phyloP scores from a whole-genome alignment of 2,329 filamentous ascomycete species.

The Geosmithia putterillii region DNA sequence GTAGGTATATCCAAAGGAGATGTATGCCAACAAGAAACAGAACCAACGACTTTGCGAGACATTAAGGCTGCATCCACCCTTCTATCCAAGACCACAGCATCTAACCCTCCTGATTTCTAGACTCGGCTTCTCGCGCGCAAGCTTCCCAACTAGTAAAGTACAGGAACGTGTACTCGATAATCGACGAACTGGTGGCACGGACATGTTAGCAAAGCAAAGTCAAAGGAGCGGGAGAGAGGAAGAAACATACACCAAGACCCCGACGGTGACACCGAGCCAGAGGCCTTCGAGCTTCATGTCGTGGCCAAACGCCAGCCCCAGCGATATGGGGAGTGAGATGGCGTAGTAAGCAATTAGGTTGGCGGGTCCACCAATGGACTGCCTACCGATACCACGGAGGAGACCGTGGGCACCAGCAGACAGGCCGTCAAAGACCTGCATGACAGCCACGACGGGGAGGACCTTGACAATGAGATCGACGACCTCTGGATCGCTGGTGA shows the following conservation, averaged over 20 bases:
- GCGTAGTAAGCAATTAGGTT: conserved; percentile 80
- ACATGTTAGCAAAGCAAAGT: conserved; percentile 4
- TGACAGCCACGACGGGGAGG: conserved; percentile 71
- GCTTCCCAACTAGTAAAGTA: conserved; percentile 39
- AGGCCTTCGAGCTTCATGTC: conserved; percentile 68
- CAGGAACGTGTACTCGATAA: conserved; percentile 41
- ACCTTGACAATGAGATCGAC: conserved; percentile 54
- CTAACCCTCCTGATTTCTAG: conserved; percentile 33
- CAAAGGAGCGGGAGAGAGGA: background rate
- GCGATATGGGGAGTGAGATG: conserved; percentile 73
- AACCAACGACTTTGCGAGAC: too few relatives aligned
- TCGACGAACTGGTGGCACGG: conserved; percentile 27
- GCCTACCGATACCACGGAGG: conserved; percentile 74
- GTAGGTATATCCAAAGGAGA: too few relatives aligned
- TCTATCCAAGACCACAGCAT: background rate
- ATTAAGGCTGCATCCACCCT: too few relatives aligned
- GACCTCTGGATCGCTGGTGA: conserved; percentile 63
- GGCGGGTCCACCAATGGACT: conserved; percentile 81
- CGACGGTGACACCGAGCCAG: conserved; percentile 69
- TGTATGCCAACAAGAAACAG: too few relatives aligned
- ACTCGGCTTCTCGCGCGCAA: conserved; percentile 38
- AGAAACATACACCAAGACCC: conserved; percentile 44
- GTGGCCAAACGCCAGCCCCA: conserved; percentile 65
- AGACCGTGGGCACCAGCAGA: conserved; percentile 73
- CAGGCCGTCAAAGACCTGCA: conserved; percentile 81